A percentile compares a stretch with the other conserved stretches of the same genome.
Conservation (phyloP, 306 rosid genomes). For the Casuarina glauca region DNA sequence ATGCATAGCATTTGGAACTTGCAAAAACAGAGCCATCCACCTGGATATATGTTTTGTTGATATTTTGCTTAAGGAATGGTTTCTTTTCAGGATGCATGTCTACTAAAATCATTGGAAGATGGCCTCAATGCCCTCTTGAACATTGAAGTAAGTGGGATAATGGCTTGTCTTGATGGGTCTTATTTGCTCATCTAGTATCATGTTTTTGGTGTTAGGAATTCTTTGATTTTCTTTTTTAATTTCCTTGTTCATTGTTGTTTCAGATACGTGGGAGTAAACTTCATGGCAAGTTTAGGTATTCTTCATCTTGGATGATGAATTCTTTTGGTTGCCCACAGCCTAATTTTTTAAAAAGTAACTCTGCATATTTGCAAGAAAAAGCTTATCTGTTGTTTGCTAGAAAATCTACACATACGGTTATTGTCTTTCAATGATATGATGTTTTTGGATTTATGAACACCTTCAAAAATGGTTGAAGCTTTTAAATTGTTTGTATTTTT, state of each 20-base stretch:
- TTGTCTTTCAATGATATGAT: background rate
- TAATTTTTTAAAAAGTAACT: background rate
- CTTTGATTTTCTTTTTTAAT: slow-evolving; percentile 20
- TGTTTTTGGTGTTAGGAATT: slow-evolving; percentile 19
- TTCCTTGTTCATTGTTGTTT: slow-evolving; percentile 24
- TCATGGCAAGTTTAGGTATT: slow-evolving; percentile 94
- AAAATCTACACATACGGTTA: background rate
- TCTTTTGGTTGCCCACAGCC: background rate
- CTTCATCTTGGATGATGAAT: slow-evolving; percentile 10
- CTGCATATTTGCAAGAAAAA: background rate
- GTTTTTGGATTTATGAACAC: background rate
- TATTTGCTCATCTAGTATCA: slow-evolving; percentile 1
- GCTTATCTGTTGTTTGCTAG: background rate
- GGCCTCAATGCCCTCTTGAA: slow-evolving; percentile 85
- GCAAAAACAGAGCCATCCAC: slow-evolving; percentile 9
- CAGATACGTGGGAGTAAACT: slow-evolving; percentile 97
- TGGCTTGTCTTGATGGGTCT: background rate
- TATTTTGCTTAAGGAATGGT: slow-evolving; percentile 19
- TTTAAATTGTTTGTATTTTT: background rate
- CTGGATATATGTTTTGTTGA: slow-evolving; percentile 1
- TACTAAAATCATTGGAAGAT: slow-evolving; percentile 85
- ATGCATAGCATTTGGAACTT: slow-evolving; percentile 9
- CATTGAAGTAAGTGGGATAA: slow-evolving; percentile 72
- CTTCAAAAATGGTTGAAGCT: background rate
- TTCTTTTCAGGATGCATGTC: slow-evolving; percentile 65